Conservation (phyloP, 2,329 filamentous ascomycete species). For the Pseudogymnoascus sp. region DNA sequence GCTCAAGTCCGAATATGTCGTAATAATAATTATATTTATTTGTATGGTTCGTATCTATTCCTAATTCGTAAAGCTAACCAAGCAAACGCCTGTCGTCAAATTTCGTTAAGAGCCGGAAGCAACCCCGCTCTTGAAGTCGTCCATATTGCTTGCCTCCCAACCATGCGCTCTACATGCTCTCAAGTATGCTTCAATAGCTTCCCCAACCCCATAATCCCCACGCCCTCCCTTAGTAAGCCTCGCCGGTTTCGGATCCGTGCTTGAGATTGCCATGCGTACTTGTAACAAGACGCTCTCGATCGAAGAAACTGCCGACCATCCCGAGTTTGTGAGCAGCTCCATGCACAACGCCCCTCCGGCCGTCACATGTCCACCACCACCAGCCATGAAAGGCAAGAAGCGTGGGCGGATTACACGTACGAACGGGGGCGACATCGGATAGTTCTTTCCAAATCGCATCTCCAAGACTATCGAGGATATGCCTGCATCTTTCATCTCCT, state of each 20-base stretch:
- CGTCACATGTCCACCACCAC: conserved; percentile 83
- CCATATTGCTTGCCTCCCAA: conserved; percentile 57
- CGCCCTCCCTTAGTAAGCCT: conserved; percentile 44
- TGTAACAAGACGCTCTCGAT: conserved; percentile 78
- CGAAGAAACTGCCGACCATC: conserved; percentile 68
- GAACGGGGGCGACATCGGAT: conserved; percentile 75
- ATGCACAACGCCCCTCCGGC: conserved; percentile 77
- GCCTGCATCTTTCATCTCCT: conserved; percentile 62
- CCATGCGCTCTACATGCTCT: conserved; percentile 64
- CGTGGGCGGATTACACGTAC: conserved; percentile 75
- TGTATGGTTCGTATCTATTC: not conserved
- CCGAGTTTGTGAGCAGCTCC: conserved; percentile 75
- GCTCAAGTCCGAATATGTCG: not conserved
- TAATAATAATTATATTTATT: not conserved
- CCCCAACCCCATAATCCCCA: conserved; percentile 57
- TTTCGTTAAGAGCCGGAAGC: not conserved
- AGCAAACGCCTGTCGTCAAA: not conserved
- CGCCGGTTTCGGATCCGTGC: conserved; percentile 63
- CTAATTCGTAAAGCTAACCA: not conserved
- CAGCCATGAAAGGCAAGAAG: conserved; percentile 63
- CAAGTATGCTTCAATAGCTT: conserved; percentile 68
- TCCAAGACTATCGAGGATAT: conserved; percentile 70
- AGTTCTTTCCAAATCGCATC: conserved; percentile 70
- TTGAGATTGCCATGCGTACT: conserved; percentile 69
- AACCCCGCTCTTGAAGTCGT: conserved; percentile 42